A percentile compares a stretch with the other conserved stretches of the same genome.
Evolutionary conservation across 2,329 filamentous ascomycete species (phyloP).

Genomic region (Chaetothyriales sp.): DNA sequence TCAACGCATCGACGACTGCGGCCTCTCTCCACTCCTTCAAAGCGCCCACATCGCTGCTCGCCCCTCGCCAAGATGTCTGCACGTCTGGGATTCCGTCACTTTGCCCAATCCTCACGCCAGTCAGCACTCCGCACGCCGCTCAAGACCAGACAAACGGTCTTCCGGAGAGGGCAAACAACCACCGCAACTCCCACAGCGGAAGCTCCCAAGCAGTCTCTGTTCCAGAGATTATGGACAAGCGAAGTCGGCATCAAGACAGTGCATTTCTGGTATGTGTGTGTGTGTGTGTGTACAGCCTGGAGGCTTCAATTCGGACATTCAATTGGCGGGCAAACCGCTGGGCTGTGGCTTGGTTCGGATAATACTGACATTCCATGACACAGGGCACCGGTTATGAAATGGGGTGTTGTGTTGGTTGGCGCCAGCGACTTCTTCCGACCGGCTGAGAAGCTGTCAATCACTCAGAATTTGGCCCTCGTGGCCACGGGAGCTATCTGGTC

Average conservation of each 20-base stretch:
- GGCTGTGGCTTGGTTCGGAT: neutral
- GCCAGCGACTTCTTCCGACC: slow-evolving; percentile 84
- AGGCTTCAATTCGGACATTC: neutral
- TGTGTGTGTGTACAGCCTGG: slow-evolving; percentile 35
- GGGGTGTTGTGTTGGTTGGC: slow-evolving; percentile 84
- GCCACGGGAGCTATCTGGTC: slow-evolving; percentile 95
- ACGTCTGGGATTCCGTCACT: slow-evolving; percentile 42
- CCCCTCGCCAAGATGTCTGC: slow-evolving; percentile 35
- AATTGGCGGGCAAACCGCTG: neutral
- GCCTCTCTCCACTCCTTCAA: neutral
- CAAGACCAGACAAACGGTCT: slow-evolving; percentile 32
- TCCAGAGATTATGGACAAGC: slow-evolving; percentile 73
- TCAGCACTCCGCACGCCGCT: slow-evolving; percentile 37
- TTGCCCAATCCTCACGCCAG: slow-evolving; percentile 40
- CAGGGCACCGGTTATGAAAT: slow-evolving; percentile 95
- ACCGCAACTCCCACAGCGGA: slow-evolving; percentile 35
- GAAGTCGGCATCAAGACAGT: slow-evolving; percentile 80
- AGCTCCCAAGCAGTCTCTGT: slow-evolving; percentile 32
- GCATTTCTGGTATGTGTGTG: slow-evolving; percentile 70
- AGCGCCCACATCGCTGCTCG: slow-evolving; percentile 1
- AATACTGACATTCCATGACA: neutral
- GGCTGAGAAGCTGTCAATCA: slow-evolving; percentile 80
- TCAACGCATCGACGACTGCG: neutral
- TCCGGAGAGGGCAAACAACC: slow-evolving; percentile 60
- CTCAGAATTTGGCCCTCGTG: slow-evolving; percentile 81